Conservation (phyloP, 495 filamentous ascomycete genomes). For the Rostrohypoxylon terebratum region DNA sequence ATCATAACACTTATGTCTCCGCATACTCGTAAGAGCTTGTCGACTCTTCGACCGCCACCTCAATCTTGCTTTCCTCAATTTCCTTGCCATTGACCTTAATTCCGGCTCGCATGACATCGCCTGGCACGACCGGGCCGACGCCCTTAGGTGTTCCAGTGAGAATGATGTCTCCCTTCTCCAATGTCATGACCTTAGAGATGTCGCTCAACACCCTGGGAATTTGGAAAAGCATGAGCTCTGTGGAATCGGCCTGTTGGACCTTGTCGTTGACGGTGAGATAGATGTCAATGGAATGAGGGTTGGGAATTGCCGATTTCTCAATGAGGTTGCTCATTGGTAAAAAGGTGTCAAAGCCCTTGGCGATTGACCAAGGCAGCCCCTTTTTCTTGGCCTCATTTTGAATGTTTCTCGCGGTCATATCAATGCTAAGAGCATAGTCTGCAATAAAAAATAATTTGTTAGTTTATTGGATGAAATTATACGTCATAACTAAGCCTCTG, state of each 20-base stretch:
- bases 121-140: conserved; percentile 84
- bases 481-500: not conserved
- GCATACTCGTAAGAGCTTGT: conserved; percentile 65
- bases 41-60: conserved; percentile 81
- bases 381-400: conserved; percentile 97
- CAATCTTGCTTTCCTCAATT: conserved; percentile 85
- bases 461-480: conserved; percentile 14
- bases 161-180: conserved; percentile 91
- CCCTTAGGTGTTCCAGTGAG: conserved; percentile 97
- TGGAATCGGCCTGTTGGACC: conserved; percentile 82
- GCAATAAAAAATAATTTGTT: conserved; percentile 21
- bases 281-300: conserved; percentile 89
- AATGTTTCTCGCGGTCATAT: conserved; percentile 93
- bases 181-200: conserved; percentile 92
- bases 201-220: conserved; percentile 89
- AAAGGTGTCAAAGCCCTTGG: conserved; percentile 98
- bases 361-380: conserved; percentile 94
- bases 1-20: conserved; percentile 64
- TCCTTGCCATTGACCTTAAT: conserved; percentile 85
- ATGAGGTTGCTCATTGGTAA: conserved; percentile 85
- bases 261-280: conserved; percentile 83
- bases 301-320: conserved; percentile 77
- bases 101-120: conserved; percentile 90
- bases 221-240: conserved; percentile 88
- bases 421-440: conserved; percentile 88